Base-by-base conservation (phyloP, 495 filamentous ascomycete genomes). In the Cercophora newfieldiana region DNA sequence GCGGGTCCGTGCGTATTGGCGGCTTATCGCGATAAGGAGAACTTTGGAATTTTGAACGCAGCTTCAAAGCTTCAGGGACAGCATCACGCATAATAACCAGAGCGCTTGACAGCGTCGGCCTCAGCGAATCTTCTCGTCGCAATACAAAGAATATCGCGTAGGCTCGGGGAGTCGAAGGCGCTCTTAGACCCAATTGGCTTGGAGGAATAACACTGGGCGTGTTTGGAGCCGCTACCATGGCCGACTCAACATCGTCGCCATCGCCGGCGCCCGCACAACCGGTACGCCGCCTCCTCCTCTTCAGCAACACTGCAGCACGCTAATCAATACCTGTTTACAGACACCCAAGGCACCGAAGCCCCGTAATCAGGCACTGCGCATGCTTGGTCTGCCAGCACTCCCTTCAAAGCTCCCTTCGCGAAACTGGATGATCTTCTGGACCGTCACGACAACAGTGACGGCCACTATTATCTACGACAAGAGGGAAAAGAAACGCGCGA, bases 351-450 rank as follows among this genome's bases (percentile, higher is more conserved):
- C 83, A 22, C 78, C 84, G 3, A 81, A 80, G 54, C 83, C 81
- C 48, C 80, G 81, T 2, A 93, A 93, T 75, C 90, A 86, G 48
- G 89, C 85, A 19, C 83, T 90, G 66, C 87, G 83, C 69, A 91
- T 91, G 86, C 87, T 93, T 79, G 92, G 92, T 75, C 80, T 98
- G 64, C 93, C 94, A 25, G 89, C 86, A 61, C 82, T 96, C 65
- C 88, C 90, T 18, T 83, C 89, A 70, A 93, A 90, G 80, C 87
- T 99, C 10, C 95, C 95, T 21, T 99, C 95, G 14, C 89, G 96
- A 28, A 98, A 98, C 74, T 99, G 95, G 95, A 86, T 91, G 79
- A 97, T 99, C 69, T 98, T 99, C 81, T 82, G 94, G 72, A 80
- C 89, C 19, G 77, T 98, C 67, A 89, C 89, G 16, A 88, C 88